Evolutionary conservation across 768 basidiomycete genomes (phyloP).

Genomic region (Russula emetica): DNA sequence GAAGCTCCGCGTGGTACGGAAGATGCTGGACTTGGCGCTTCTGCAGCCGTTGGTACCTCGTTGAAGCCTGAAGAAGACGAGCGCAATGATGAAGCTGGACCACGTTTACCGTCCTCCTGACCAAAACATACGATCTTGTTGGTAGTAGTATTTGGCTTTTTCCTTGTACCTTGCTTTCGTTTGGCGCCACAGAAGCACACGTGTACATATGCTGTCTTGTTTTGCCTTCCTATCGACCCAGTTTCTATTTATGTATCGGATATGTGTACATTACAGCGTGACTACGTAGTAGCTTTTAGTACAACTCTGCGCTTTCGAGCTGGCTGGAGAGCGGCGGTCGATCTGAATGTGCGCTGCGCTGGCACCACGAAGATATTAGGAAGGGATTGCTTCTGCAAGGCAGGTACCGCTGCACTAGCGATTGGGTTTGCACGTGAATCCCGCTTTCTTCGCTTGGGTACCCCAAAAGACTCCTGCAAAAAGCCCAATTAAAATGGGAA

Average conservation of each 20-base stretch:
- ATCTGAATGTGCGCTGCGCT: not conserved
- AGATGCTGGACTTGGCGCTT: not conserved
- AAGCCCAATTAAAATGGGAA: no score
- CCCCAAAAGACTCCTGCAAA: no score
- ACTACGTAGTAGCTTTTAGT: slow-evolving; percentile 1
- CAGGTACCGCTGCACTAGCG: no score
- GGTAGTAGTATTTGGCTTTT: not conserved
- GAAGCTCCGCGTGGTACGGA: slow-evolving; percentile 4
- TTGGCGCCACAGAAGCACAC: not conserved
- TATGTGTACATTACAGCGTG: slow-evolving; percentile 18
- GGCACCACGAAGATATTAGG: not conserved
- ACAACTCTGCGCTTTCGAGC: not conserved
- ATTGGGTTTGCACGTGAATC: not conserved
- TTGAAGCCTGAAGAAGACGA: slow-evolving; percentile 19
- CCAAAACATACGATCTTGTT: not conserved
- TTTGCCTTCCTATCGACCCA: not conserved
- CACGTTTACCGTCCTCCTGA: slow-evolving; percentile 15
- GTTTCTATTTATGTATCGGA: slow-evolving; percentile 21
- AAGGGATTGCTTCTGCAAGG: no score
- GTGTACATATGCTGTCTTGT: not conserved
- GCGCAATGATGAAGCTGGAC: slow-evolving; percentile 19
- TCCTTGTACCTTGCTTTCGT: not conserved
- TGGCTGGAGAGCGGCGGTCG: not conserved
- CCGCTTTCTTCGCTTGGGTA: no score
- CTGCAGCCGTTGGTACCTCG: not conserved